Base-by-base conservation (phyloP, 306 rosid species). In the Ochetophila trinervis region DNA sequence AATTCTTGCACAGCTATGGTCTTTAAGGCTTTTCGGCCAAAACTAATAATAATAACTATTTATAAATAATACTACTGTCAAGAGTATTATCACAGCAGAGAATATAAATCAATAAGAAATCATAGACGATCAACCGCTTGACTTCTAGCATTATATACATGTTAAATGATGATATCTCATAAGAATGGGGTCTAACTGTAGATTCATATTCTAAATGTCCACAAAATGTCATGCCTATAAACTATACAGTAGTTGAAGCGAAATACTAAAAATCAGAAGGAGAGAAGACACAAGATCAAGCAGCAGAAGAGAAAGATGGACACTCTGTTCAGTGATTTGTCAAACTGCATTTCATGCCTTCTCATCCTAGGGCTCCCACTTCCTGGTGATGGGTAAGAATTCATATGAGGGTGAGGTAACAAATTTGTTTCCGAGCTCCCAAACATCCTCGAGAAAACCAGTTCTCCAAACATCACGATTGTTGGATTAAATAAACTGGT, bases 301-400 rank as follows among this genome's bases (percentile, higher is more conserved):
- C 93, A 87, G 68, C 93, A 89, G 69, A 92, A 80, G 5, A 92
- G 80, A 59, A 92, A 92, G 60, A 87, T 58, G 19, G 91, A 85
- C 16, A 92, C 84, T 74, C 98, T 80, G 45, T 71, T 86, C 1
- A 92, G 82, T 57, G 95, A 89, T 78, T 83, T 89, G 62, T 87
- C 91, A 37, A 89, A 78, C 76, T 80, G 86, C 84, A 87, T 72
- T 67, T 92, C 98, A 70, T 87, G 98, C 80, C 95, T 85, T 80
- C 93, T 85, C 83, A 92, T 75, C 80, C 98, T 80, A 37, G 72
- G 86, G 68, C 78, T 86, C 54, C 70, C 53, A 74, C 57, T 73
- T 54, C 81, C 86, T 24, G 42, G 51, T 4, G 64, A 66, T 42
- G 68, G 77, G 79, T 86, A 77, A 4, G 79, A 21, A 62, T 57